Conservation (phyloP, 2,329 filamentous ascomycete species). For the Aureobasidium uvarum region DNA sequence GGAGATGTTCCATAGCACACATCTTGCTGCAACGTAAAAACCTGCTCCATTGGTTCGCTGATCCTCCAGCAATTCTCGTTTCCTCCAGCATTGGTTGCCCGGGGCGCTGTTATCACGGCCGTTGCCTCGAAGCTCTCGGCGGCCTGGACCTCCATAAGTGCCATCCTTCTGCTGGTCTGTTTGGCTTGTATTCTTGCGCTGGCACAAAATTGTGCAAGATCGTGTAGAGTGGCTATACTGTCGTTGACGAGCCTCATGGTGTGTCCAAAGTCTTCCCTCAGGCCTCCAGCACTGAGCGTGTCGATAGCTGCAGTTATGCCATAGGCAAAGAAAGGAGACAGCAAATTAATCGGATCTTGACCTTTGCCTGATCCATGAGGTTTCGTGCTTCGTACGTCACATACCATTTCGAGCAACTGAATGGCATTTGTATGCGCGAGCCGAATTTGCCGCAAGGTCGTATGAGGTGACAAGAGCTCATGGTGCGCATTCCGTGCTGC, state of each 20-base stretch:
- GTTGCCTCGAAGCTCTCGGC: neutral
- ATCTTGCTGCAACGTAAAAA: constrained; percentile 35
- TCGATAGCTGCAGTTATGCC: constrained; percentile 64
- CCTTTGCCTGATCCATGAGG: constrained; percentile 11
- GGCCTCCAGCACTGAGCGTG: constrained; percentile 61
- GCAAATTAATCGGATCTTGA: constrained; percentile 25
- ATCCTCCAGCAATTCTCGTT: constrained; percentile 34
- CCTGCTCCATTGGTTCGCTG: constrained; percentile 35
- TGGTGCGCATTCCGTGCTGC: constrained; percentile 61
- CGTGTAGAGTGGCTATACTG: constrained; percentile 4
- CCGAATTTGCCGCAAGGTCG: constrained; percentile 49
- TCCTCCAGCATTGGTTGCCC: neutral
- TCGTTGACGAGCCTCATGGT: constrained; percentile 14
- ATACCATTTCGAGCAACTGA: constrained; percentile 51
- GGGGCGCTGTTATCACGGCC: neutral
- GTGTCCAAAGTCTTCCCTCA: constrained; percentile 10
- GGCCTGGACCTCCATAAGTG: constrained; percentile 10
- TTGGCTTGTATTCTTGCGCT: constrained; percentile 17
- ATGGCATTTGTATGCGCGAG: constrained; percentile 54
- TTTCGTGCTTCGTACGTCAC: constrained; percentile 40
- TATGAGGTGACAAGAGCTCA: constrained; percentile 44
- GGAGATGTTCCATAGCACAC: constrained; percentile 38
- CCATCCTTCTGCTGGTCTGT: constrained; percentile 22
- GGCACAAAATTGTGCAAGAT: constrained; percentile 21
- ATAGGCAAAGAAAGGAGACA: constrained; percentile 58